These are phyloP conservation scores for Scedosporium aurantiacum DNA, from an alignment of 2,329 filamentous ascomycete genomes.

Conservation along the genomic window DNA sequence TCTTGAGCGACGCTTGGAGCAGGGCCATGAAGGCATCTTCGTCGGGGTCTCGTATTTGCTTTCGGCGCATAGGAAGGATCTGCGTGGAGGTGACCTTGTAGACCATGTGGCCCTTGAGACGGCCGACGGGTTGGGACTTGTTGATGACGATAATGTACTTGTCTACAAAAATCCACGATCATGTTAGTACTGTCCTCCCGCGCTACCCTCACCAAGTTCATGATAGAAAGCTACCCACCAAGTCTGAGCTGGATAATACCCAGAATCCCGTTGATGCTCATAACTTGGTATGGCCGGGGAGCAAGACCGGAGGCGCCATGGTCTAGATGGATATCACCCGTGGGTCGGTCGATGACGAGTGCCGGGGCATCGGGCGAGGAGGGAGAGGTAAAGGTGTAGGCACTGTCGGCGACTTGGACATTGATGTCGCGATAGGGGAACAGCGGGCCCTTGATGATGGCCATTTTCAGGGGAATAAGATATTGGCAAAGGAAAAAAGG, in stretches of 20 bases:
- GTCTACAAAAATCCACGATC: constrained; percentile 35
- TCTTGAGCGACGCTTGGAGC: constrained; percentile 70
- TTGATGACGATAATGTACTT: constrained; percentile 97
- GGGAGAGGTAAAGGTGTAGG: constrained; percentile 94
- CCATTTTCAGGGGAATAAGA: constrained; percentile 19
- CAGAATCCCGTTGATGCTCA: constrained; percentile 88
- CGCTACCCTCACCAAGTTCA: neutral
- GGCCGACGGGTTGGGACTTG: constrained; percentile 81
- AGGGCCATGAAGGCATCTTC: constrained; percentile 84
- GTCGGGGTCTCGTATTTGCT: constrained; percentile 80
- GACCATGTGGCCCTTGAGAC: constrained; percentile 89
- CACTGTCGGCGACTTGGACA: constrained; percentile 78
- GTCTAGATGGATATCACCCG: constrained; percentile 76
- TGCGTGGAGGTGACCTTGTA: constrained; percentile 89
- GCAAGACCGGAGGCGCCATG: constrained; percentile 66
- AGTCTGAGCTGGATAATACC: constrained; percentile 89
- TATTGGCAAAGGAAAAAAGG: neutral
- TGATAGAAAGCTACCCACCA: constrained; percentile 41
- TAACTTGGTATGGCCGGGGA: constrained; percentile 63
- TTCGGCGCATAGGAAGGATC: constrained; percentile 86
- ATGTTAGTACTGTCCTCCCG: neutral
- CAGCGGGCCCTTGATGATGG: constrained; percentile 23
- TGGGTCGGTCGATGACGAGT: constrained; percentile 81
- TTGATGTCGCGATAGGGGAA: constrained; percentile 93
- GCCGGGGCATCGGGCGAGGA: constrained; percentile 83